Evolutionary conservation across 768 basidiomycete genomes (phyloP).

Genomic region (Cytidiella melzeri): DNA sequence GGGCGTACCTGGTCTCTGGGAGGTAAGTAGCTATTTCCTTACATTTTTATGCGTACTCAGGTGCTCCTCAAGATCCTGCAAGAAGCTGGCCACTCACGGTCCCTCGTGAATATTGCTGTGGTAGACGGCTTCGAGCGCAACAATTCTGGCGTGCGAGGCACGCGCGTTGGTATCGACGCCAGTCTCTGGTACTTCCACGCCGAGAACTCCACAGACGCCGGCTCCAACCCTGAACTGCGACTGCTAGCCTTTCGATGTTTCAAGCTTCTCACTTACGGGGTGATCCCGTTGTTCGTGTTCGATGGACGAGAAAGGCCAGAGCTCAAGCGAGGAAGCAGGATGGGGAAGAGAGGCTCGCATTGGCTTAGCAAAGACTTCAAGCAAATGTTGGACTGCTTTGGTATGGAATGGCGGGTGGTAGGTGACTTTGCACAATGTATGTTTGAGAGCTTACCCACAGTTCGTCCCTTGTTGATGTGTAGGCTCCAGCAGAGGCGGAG

Average conservation of each 20-base stretch:
- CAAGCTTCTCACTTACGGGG: conserved; percentile 30
- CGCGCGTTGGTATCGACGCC: conserved; percentile 39
- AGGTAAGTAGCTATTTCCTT: conserved; percentile 12
- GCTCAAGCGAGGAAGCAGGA: conserved; percentile 32
- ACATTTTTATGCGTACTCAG: not conserved
- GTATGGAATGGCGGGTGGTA: conserved; percentile 25
- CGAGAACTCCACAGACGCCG: conserved; percentile 16
- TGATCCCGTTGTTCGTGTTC: conserved; percentile 41
- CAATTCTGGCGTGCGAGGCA: conserved; percentile 29
- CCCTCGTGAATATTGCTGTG: conserved; percentile 32
- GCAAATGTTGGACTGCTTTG: conserved; percentile 20
- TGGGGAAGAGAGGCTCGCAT: conserved; percentile 23
- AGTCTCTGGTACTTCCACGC: conserved; percentile 29
- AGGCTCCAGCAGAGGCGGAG: conserved; percentile 45
- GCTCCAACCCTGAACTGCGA: conserved; percentile 38
- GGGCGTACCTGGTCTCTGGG: conserved; percentile 24
- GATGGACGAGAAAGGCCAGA: conserved; percentile 38
- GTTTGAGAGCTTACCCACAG: too few relatives aligned
- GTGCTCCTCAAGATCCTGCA: conserved; percentile 28
- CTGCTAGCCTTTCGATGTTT: conserved; percentile 39
- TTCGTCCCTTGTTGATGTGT: not conserved
- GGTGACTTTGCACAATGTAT: not conserved
- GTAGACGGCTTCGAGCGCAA: conserved; percentile 35
- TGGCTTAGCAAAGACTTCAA: conserved; percentile 16
- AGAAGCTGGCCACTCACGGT: conserved; percentile 31